Evolutionary conservation across 1,139 yeast species (phyloP).

Genomic region (Pneumocystis carinii): DNA sequence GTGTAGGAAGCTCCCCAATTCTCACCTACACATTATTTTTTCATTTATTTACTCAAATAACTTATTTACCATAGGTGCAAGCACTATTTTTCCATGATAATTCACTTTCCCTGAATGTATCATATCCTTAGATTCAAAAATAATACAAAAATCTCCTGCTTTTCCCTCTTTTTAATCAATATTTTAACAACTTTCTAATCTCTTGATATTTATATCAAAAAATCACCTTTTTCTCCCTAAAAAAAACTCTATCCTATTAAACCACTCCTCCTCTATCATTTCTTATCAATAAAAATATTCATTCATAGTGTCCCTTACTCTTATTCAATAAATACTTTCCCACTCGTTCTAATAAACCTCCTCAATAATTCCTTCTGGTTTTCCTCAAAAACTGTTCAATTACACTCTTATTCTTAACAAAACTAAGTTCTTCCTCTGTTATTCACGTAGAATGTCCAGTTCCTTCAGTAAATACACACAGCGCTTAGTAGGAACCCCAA

Average conservation of each 20-base stretch:
- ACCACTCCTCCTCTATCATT: too few species aligned
- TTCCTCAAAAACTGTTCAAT: neutral
- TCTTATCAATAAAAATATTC: neutral
- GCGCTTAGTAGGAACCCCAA: slow-evolving; percentile 71
- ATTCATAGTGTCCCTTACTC: neutral
- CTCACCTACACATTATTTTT: slow-evolving; percentile 35
- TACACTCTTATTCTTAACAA: neutral
- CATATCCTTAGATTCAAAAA: neutral
- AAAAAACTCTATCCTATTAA: too few species aligned
- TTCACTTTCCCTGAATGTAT: slow-evolving; percentile 26
- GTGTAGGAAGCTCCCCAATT: slow-evolving; percentile 82
- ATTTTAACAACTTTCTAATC: too few species aligned
- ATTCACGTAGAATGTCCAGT: neutral
- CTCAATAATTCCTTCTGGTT: neutral
- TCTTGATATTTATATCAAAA: too few species aligned
- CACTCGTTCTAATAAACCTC: neutral
- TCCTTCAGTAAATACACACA: slow-evolving; percentile 17
- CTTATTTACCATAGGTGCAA: slow-evolving; percentile 65
- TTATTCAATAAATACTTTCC: neutral
- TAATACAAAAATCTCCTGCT: too few species aligned
- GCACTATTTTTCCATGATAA: slow-evolving; percentile 56
- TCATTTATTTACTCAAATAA: neutral
- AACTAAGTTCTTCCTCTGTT: neutral
- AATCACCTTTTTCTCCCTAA: too few species aligned
- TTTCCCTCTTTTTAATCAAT: too few species aligned